Evolutionary conservation across 176 grass and related monocot species (phyloP), one percentile per base, ranked within the genome.

Genomic region (Guadua angustifolia): DNA sequence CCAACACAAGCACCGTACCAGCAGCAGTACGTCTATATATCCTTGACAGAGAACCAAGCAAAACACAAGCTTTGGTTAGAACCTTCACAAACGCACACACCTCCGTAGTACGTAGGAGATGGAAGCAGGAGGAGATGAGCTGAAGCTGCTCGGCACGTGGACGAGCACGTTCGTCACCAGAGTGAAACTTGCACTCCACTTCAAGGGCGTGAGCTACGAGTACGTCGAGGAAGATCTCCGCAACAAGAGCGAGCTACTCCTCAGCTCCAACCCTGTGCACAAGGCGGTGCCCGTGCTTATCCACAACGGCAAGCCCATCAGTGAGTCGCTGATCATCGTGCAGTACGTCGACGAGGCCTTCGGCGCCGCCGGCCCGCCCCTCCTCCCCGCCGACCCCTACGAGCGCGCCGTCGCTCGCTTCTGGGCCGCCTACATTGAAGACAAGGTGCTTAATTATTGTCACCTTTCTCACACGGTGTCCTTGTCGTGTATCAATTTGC

Each of bases 141-240:
- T 91, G 61, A 89, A 80, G 81, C 80, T 93, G 77, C 29, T 93
- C 1, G 88, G 91, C 49, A 2, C 9, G 1, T 82, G 52, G 58
- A 4, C n/a, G 5, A 91, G 91, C 77, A 64, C 79, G 15, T 93
- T 71, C 18, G 60, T 66, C n/a, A 21, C 45, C 11, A 64, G 88
- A 7, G 90, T 78, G 25, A 22, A 83, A 3, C 78, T 92, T 56
- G 88, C 86, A 12, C 86, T 95, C 17, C 45, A 38, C 57, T 7
- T 95, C 58, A 95, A 93, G 82, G 90, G 88, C 4, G 71, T 96
- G 8, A 84, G 80, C 73, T 93, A 86, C 18, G 88, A 96, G 66
- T 24, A 82, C 45, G 58, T 93, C 6, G 76, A 89, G 73, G 66
- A 93, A 78, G 82, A 87, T 4, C 78, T 84, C 50, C 6, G 6